Evolutionary conservation across 192 early-diverging fungal species (phyloP).

Genomic region (Entomortierella parvispora): DNA sequence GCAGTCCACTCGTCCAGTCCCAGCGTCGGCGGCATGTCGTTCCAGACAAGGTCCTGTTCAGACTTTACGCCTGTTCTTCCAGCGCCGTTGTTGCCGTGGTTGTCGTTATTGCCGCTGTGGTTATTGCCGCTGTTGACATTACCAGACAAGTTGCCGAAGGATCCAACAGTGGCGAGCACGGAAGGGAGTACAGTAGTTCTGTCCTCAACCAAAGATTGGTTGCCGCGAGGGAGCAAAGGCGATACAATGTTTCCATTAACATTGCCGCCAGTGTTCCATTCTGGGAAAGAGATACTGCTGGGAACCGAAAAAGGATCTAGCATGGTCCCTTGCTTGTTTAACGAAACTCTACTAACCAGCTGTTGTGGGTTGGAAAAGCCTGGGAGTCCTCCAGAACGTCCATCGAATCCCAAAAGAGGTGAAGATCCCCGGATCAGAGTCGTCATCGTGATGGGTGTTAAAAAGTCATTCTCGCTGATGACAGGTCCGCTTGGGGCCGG

Average conservation of each 20-base stretch:
- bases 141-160: too few relatives aligned
- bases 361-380: background rate
- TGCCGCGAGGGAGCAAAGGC: too few relatives aligned
- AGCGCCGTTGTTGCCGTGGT: background rate
- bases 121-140: too few relatives aligned
- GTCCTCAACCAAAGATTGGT: too few relatives aligned
- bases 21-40: conserved; percentile 49
- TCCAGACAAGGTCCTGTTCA: conserved; percentile 29
- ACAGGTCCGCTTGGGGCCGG: background rate
- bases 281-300: conserved; percentile 40
- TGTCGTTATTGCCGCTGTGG: background rate
- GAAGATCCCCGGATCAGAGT: conserved; percentile 10
- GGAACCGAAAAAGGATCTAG: conserved; percentile 52
- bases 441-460: conserved; percentile 36
- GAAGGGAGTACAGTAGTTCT: too few relatives aligned
- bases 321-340: conserved; percentile 17
- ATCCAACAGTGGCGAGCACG: too few relatives aligned
- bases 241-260: background rate
- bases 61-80: conserved; percentile 7
- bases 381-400: background rate
- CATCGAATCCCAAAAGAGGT: background rate
- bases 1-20: conserved; percentile 48
- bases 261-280: background rate
- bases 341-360: too few relatives aligned
- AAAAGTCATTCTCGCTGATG: background rate